Conservation (phyloP, 306 rosid genomes). For the Quercus dentata region DNA sequence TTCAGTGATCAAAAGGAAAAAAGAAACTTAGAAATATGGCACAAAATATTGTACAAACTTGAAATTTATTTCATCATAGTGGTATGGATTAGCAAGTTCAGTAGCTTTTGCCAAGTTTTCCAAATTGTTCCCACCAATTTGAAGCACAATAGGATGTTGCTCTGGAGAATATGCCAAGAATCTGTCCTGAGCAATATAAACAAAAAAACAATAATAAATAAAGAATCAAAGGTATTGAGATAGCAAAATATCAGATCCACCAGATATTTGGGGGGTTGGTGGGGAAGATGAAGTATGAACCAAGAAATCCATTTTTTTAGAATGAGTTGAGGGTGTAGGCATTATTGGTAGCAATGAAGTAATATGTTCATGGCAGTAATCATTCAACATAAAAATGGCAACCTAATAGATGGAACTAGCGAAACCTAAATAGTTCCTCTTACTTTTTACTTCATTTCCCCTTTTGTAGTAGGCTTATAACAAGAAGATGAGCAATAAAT, state of each 20-base stretch:
- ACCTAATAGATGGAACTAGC: too few relatives aligned
- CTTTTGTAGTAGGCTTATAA: too few relatives aligned
- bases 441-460: too few relatives aligned
- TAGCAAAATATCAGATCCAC: not conserved
- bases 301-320: too few relatives aligned
- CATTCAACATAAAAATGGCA: too few relatives aligned
- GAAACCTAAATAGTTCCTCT: too few relatives aligned
- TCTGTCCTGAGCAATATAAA: slow-evolving; percentile 70
- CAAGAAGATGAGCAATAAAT: too few relatives aligned
- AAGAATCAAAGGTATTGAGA: not conserved
- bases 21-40: not conserved
- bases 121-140: slow-evolving; percentile 92
- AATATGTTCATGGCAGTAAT: not conserved
- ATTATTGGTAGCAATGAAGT: too few relatives aligned
- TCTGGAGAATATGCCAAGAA: slow-evolving; percentile 82
- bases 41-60: slow-evolving; percentile 51
- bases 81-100: slow-evolving; percentile 70
- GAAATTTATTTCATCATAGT: slow-evolving; percentile 89
- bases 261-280: too few relatives aligned
- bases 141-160: slow-evolving; percentile 95
- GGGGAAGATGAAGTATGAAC: not conserved
- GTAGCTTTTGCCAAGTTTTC: slow-evolving; percentile 88
- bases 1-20: slow-evolving; percentile 13
- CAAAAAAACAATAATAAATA: not conserved
- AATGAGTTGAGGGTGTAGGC: too few relatives aligned